Base-by-base conservation (phyloP, 1,139 yeast genomes). In the Pichia sp. region DNA sequence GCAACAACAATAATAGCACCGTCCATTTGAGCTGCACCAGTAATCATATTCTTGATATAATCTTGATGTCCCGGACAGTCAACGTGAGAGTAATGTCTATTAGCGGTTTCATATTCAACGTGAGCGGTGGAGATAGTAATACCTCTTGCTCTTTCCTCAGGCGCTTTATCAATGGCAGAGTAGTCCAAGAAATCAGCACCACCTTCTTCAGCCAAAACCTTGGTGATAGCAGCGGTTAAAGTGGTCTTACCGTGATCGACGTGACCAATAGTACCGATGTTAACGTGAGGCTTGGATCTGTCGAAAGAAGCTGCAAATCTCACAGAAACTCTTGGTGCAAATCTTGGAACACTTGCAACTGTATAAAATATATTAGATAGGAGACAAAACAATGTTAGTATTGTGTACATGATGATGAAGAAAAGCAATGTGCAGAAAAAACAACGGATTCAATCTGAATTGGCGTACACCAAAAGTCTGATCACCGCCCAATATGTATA, bases 11-110 rank as follows among this genome's bases (percentile, higher is more conserved):
- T 88, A 56, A 91, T 88, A 52, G 97, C 98, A 73, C 97, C 97
- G 64, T 91, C 98, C 97, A 88, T 88, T 66, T 91, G 96, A 54
- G 97, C 96, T 55, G 97, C 97, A 79, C 97, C 97, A 51, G 96
- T 86, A 66, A 91, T 91, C 97, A 91, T 91, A 66, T 88, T 88
- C 73, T 91, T 91, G 66, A 91, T 91, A 67, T 88, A 91, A 74
- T 91, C 97, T 48, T 94, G 94, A 76, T 91, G 98, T 55, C 98
- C 98, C 42, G 97, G 97, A 72, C 93, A 84, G 69, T 88, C 97
- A 51, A 87, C 96, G 63, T 88, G 97, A 48, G 97, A 87, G 60
- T 86, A 86, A 66, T 87, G 96, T 67, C 96, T 83, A 61, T 80
- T 82, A 23, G 69, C 87, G 43, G 96, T 87, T 64, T 84, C 88